These are phyloP conservation scores for Trypanosomatidae sp. DNA, from an alignment of 208 protist species.

Conservation along the genomic window DNA sequence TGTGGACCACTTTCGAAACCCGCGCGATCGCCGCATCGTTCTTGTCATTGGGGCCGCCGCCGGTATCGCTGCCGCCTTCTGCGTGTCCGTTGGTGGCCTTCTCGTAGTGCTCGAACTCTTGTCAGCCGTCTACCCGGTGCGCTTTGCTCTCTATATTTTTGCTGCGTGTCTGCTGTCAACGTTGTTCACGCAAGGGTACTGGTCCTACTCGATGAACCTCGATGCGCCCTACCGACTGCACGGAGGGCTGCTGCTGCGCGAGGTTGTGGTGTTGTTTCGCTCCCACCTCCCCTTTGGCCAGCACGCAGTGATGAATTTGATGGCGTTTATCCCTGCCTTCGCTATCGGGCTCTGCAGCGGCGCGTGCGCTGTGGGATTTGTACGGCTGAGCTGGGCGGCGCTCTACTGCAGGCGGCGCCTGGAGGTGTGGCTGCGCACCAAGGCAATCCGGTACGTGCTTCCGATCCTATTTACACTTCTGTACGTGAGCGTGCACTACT, in stretches of 20 bases:
- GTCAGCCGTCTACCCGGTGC: constrained; percentile 46
- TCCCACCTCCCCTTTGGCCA: constrained; percentile 41
- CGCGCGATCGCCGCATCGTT: constrained; percentile 48
- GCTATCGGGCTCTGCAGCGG: constrained; percentile 42
- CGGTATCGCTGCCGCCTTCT: constrained; percentile 49
- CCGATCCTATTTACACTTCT: constrained; percentile 43
- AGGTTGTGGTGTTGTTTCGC: constrained; percentile 34
- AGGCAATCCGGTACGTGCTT: constrained; percentile 35
- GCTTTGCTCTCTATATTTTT: constrained; percentile 66
- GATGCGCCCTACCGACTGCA: constrained; percentile 27
- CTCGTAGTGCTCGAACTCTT: constrained; percentile 58
- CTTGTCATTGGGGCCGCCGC: constrained; percentile 50
- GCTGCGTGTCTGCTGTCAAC: constrained; percentile 50
- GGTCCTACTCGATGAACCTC: constrained; percentile 48
- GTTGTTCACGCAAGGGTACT: constrained; percentile 45
- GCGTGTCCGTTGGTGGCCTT: constrained; percentile 51
- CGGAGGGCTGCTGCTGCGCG: constrained; percentile 32
- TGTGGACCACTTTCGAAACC: constrained; percentile 62
- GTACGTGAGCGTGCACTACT: constrained; percentile 45
- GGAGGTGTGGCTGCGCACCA: constrained; percentile 34
- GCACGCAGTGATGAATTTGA: constrained; percentile 44
- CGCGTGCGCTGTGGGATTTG: constrained; percentile 34
- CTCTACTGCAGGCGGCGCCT: constrained; percentile 39
- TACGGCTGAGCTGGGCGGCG: constrained; percentile 40
- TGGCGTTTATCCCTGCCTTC: constrained; percentile 43